Evolutionary conservation across 169 alveolate species (phyloP), one percentile per base, ranked within the genome.

Genomic region (Eimeria falciformis): DNA sequence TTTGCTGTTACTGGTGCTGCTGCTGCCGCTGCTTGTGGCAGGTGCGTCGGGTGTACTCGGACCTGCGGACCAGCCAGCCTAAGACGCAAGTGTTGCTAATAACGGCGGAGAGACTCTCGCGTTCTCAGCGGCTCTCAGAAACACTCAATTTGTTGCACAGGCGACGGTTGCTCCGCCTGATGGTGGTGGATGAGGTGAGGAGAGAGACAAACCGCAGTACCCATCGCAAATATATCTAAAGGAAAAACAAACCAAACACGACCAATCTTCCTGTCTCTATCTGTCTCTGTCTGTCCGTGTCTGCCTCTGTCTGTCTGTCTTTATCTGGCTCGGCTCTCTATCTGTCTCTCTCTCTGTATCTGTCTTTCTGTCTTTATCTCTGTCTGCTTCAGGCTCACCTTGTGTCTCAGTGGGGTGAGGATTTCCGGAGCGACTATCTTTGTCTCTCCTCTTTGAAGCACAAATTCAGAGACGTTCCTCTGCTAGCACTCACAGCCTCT

Each of bases 331-430:
- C n/a, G n/a, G n/a, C n/a, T n/a, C n/a, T n/a, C n/a, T n/a, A n/a
- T n/a, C n/a, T n/a, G n/a, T n/a, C n/a, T n/a, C n/a, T n/a, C n/a
- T n/a, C n/a, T n/a, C n/a, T n/a, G n/a, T n/a, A n/a, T n/a, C n/a
- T n/a, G n/a, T n/a, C n/a, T n/a, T n/a, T n/a, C n/a, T n/a, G n/a
- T n/a, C n/a, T n/a, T n/a, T n/a, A n/a, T n/a, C n/a, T n/a, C n/a
- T n/a, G n/a, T n/a, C n/a, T n/a, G n/a, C 98, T 96, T 95, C 98
- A 97, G 91, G 98, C 97, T 5, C 99, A 97, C 95, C 97, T 98
- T 93, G 98, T 97, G 3, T 95, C 97, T 69, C 96, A 98, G 92
- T 99, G 99, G 99, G 99, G 99, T 7, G 97, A 98, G 91, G 99
- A 99, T 86, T 99, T 99, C 92, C 96, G 99, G 69, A 97, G 98